These are phyloP conservation scores for Eucalyptus leucophloia DNA, from an alignment of 345 rosid species.

Conservation along the genomic window DNA sequence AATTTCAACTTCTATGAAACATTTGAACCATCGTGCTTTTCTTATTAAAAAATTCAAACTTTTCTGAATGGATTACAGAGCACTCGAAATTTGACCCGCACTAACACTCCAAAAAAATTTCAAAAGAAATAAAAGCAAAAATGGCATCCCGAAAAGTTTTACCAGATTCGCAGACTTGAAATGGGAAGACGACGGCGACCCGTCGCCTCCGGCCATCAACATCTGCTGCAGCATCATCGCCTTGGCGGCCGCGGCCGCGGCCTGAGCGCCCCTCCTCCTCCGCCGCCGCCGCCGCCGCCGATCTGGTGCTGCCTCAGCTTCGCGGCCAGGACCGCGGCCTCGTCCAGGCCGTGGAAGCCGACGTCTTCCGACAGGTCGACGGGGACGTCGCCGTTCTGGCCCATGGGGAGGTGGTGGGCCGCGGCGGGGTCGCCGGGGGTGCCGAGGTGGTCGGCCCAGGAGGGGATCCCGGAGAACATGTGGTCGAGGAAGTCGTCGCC, in stretches of 20 bases:
- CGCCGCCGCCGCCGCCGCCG: slow-evolving; percentile 14
- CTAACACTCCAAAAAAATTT: background rate
- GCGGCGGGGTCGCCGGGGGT: background rate
- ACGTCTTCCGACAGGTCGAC: slow-evolving; percentile 10
- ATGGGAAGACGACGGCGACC: slow-evolving; percentile 2
- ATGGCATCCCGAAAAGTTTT: background rate
- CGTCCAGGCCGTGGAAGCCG: slow-evolving; percentile 27
- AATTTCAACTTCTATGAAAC: background rate
- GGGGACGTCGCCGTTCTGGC: slow-evolving; percentile 13
- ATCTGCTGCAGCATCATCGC: slow-evolving; percentile 40
- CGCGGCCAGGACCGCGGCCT: slow-evolving; percentile 17
- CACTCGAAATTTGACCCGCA: background rate
- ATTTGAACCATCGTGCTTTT: background rate
- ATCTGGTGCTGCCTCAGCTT: slow-evolving; percentile 39
- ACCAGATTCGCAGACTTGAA: slow-evolving; percentile 16
- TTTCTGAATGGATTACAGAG: background rate
- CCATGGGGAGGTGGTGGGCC: slow-evolving; percentile 16
- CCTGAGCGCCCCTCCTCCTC: background rate
- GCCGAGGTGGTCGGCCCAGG: background rate
- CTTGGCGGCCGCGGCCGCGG: slow-evolving; percentile 12
- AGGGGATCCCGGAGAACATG: slow-evolving; percentile 63
- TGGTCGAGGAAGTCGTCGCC: slow-evolving; percentile 72
- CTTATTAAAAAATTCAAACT: background rate
- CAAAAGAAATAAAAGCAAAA: background rate
- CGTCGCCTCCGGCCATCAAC: slow-evolving; percentile 36